phyloP scores from a whole-genome alignment of 306 rosid genomes.

The Vachellia pachyceras region DNA sequence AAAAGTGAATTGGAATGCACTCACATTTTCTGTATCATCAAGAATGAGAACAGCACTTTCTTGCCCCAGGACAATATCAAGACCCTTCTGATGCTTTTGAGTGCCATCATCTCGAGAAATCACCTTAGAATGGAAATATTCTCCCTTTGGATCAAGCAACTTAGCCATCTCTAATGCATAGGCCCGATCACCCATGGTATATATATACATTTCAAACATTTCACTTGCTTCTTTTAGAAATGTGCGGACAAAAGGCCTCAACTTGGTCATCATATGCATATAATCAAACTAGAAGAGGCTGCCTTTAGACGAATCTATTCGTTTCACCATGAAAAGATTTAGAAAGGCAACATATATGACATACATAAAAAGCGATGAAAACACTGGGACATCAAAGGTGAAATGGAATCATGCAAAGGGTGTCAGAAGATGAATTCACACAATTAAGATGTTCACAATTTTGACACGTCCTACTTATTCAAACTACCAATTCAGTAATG shows the following conservation, averaged over 20 bases:
- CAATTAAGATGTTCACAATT: constrained; percentile 20
- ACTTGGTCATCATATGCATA: constrained; percentile 90
- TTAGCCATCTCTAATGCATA: constrained; percentile 91
- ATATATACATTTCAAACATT: constrained; percentile 84
- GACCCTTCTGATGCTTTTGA: constrained; percentile 87
- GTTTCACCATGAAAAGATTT: constrained; percentile 28
- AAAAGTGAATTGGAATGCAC: constrained; percentile 40
- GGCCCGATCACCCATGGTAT: constrained; percentile 94
- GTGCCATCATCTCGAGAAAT: constrained; percentile 96
- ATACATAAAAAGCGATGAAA: constrained; percentile 9
- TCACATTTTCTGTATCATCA: constrained; percentile 89
- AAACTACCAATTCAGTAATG: constrained; percentile 18
- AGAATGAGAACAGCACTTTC: constrained; percentile 90
- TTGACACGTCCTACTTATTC: constrained; percentile 3
- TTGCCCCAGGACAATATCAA: constrained; percentile 85
- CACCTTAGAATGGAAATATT: constrained; percentile 72
- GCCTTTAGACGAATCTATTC: constrained; percentile 70
- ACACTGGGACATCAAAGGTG: not conserved
- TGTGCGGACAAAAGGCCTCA: constrained; percentile 78
- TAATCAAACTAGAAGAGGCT: constrained; percentile 67
- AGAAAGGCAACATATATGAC: constrained; percentile 8
- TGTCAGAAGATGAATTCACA: constrained; percentile 25
- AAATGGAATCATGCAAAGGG: constrained; percentile 16
- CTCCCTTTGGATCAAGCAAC: constrained; percentile 83
- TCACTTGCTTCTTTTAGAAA: constrained; percentile 82